phyloP scores from a whole-genome alignment of 2,329 filamentous ascomycete species.

The Bertia moriformis region DNA sequence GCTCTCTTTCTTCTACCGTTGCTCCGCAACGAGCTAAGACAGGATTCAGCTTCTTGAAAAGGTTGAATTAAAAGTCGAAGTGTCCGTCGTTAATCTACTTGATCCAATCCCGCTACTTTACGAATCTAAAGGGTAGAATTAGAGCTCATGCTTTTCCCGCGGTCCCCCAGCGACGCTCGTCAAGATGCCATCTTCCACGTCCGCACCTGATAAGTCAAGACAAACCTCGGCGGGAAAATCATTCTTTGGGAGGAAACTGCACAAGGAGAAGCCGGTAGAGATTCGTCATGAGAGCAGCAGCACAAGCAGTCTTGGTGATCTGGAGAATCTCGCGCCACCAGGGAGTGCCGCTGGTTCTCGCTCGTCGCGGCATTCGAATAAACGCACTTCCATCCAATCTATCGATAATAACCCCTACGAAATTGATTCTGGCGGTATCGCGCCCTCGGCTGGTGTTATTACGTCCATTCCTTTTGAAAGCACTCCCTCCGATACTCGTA shows the following conservation, averaged over 20 bases:
- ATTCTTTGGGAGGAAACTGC: slow-evolving; percentile 39
- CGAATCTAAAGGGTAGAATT: no score
- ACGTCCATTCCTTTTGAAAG: slow-evolving; percentile 47
- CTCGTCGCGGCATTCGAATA: slow-evolving; percentile 33
- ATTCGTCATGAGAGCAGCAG: slow-evolving; percentile 23
- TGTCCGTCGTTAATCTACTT: no score
- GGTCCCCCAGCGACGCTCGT: slow-evolving; percentile 12
- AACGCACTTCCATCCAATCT: slow-evolving; percentile 30
- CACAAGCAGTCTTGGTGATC: slow-evolving; percentile 18
- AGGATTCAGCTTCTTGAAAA: no score
- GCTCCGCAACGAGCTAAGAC: no score
- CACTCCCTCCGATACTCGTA: slow-evolving; percentile 27
- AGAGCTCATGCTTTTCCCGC: slow-evolving; percentile 6
- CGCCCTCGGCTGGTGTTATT: slow-evolving; percentile 42
- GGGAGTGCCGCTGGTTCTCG: slow-evolving; percentile 31
- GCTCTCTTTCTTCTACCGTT: no score
- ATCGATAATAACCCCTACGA: slow-evolving; percentile 29
- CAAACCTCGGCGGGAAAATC: slow-evolving; percentile 50
- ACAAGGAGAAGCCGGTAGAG: slow-evolving; percentile 38
- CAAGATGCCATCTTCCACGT: slow-evolving; percentile 29
- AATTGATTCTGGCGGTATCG: slow-evolving; percentile 23
- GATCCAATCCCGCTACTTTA: no score
- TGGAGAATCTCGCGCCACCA: slow-evolving; percentile 26
- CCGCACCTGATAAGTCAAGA: slow-evolving; percentile 39
- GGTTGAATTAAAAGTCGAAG: no score